Evolutionary conservation across 2,329 filamentous ascomycete genomes (phyloP).

Genomic region (Pestalotiopsis sp.): DNA sequence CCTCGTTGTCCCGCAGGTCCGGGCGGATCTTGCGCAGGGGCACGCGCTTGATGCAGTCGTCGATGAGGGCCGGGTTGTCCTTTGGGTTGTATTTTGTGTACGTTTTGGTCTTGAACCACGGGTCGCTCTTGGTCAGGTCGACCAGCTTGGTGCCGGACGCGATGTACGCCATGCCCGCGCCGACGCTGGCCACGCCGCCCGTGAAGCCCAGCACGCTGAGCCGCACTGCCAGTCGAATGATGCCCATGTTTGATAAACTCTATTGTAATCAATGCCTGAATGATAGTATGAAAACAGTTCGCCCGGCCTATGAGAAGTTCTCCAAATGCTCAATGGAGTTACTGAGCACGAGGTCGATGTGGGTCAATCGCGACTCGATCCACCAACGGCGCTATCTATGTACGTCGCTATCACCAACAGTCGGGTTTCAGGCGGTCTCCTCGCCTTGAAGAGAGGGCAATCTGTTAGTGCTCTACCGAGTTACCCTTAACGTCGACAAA

Average conservation of each 20-base stretch:
- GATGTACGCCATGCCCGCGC: constrained; percentile 50
- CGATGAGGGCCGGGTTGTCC: constrained; percentile 62
- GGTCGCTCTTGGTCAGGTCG: constrained; percentile 58
- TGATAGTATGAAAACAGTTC: not conserved
- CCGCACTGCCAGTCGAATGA: constrained; percentile 44
- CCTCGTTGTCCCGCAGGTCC: constrained; percentile 61
- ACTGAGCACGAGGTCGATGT: not conserved
- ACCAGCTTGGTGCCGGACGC: constrained; percentile 57
- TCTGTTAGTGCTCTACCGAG: not conserved
- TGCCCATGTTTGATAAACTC: constrained; percentile 43
- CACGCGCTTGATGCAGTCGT: constrained; percentile 63
- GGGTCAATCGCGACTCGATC: not conserved
- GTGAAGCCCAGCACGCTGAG: constrained; percentile 44
- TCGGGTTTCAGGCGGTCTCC: not conserved
- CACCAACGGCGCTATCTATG: not conserved
- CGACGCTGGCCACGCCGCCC: constrained; percentile 48
- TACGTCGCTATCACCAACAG: not conserved
- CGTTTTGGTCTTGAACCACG: constrained; percentile 57
- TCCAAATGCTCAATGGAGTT: not conserved
- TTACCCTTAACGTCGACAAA: not conserved
- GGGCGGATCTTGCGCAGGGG: constrained; percentile 65
- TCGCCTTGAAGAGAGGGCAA: not conserved
- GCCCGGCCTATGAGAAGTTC: not conserved
- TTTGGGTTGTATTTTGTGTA: constrained; percentile 63
- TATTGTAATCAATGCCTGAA: not conserved